Base-by-base conservation (phyloP, 257 asterid genomes). In the Agastache rugosa region DNA sequence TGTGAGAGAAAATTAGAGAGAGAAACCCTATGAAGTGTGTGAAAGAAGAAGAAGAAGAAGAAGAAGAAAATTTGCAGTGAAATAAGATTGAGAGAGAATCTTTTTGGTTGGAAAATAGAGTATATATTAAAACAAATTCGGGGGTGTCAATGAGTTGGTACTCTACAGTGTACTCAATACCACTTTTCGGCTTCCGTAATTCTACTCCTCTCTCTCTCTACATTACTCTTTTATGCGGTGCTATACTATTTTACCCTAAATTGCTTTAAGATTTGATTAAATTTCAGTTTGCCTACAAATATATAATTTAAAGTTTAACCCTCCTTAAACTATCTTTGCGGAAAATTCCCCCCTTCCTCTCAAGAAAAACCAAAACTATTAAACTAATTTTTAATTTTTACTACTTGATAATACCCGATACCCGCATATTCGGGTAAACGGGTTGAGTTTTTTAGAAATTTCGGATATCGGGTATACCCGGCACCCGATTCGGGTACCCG, bases 11-110 rank as follows among this genome's bases (percentile, higher is more conserved):
- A 53, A 35, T 19, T 20, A 37, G 63, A 56, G 77, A 68, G 58
- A 60, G 74, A 79, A 80, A 77, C 74, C 83, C 82, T 77, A 50
- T 59, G 47, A 63, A 70, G 75, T 23, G 74, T n/a, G 64, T 5
- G 23, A 25, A 58, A 16, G 37, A 31, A 31, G 37, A 56, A 11
- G 60, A 59, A 82, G 67, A n/a, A 72, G 37, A 74, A 27, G 60
- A 59, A 82, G 67, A n/a, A 72, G 37, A 74, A 27, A 63, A 55
- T 6, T 76, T 65, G 66, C 78, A 76, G 75, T 19, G 82, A 64
- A 65, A 80, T 23, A 12, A 75, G 74, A 75, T 71, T 69, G 75
- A 19, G 75, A 47, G 71, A 69, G 78, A 48, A 60, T 75, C 60
- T 67, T 76, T 59, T 80, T 27, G 76, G 67, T 39, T 41, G 55